Base-by-base conservation (phyloP, 495 filamentous ascomycete species). In the Aspergillus hancockii region DNA sequence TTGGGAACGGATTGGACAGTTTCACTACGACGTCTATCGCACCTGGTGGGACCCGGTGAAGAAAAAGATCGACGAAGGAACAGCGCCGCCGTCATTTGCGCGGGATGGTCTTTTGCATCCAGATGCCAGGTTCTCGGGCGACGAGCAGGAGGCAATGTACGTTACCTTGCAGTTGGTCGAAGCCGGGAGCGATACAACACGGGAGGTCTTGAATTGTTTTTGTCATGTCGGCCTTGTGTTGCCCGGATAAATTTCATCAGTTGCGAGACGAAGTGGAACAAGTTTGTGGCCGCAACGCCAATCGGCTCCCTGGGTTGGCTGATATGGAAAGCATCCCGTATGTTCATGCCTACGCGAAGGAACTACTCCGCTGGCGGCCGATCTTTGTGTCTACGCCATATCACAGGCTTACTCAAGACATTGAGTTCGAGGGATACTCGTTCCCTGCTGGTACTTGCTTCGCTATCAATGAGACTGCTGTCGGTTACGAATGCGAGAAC, bases 381-480 rank as follows among this genome's bases (percentile, higher is more conserved):
- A 73, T 65, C 19, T 64, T 77, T 19, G 67, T 64, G 7, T 64
- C 70, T 36, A 63, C 68, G 1, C 69, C 71, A 5, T 59, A 67
- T 13, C 67, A 71, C 49, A 36, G 45, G n/a, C 57, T 76, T 9
- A 79, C 70, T 2, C 60, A 75, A 41, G 77, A 83, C 50, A 67
- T 83, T 61, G 76, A 82, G 47, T 83, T 79, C 52, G 81, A 81
- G 49, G 78, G 76, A 13, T 81, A 82, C 54, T 52, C 57, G 16
- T 79, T 85, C 57, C 78, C 79, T 2, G 69, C 71, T 7, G 81
- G 81, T 25, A 76, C 74, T 0, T 63, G 61, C 56, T 59, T 79
- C 68, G 58, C 80, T 61, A 60, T 74, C 45, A 70, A 75, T 47
- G 61, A 53, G 4, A 67, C 74, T 45, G 65, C 68, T 9, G 55